These are phyloP conservation scores for Fusarium pininemorale DNA, from an alignment of 2,329 filamentous ascomycete genomes.

Conservation along the genomic window DNA sequence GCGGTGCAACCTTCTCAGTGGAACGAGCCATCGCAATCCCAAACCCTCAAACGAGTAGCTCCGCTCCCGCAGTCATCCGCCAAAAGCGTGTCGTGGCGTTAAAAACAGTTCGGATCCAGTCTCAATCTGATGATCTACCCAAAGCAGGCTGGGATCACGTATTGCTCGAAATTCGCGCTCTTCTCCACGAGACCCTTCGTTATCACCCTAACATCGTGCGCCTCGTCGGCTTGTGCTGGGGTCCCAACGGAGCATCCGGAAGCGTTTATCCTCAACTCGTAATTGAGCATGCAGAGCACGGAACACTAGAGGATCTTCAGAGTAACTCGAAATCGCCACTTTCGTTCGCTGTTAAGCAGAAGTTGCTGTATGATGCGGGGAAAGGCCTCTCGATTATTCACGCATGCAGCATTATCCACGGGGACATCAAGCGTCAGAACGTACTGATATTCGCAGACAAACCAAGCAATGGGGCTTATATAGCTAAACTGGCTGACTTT, in stretches of 20 bases:
- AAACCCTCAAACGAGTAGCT: neutral
- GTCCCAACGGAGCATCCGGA: neutral
- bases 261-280: neutral
- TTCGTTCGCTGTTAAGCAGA: neutral
- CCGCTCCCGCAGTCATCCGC: neutral
- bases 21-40: neutral
- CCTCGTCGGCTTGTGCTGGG: neutral
- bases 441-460: neutral
- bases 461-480: neutral
- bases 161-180: neutral
- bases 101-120: neutral
- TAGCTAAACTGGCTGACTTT: neutral
- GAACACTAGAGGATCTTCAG: neutral
- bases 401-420: neutral
- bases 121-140: neutral
- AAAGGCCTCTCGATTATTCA: neutral
- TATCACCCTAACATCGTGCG: neutral
- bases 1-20: neutral
- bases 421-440: neutral
- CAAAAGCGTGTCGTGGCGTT: neutral
- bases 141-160: constrained; percentile 3
- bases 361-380: neutral
- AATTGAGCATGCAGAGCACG: neutral
- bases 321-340: neutral
- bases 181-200: neutral